A percentile compares a stretch with the other conserved stretches of the same genome.
Evolutionary conservation across 306 rosid species (phyloP).

Genomic region (Notholithocarpus densiflorus): DNA sequence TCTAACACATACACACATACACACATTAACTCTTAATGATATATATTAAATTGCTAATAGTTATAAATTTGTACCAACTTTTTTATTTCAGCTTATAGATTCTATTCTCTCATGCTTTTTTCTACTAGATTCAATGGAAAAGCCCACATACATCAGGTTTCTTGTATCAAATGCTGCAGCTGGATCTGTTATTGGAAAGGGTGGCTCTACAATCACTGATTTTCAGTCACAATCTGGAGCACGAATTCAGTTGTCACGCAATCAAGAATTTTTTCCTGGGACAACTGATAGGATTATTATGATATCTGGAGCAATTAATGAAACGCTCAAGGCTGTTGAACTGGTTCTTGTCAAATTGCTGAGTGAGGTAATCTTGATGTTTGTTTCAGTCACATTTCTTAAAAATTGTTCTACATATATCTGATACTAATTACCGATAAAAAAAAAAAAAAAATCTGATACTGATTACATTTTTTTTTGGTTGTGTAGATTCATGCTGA

Average conservation of each 20-base stretch:
- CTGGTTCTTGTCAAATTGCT: conserved; percentile 84
- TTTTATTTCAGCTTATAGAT: conserved; percentile 5
- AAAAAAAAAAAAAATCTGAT: conserved; percentile 8
- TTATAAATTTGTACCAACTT: conserved; percentile 3
- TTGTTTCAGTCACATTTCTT: conserved; percentile 15
- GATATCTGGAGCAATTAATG: conserved; percentile 87
- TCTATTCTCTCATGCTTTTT: conserved; percentile 18
- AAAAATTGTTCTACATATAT: conserved; percentile 10
- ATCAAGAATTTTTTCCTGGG: conserved; percentile 96
- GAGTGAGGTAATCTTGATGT: conserved; percentile 70
- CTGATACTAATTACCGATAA: conserved; percentile 16
- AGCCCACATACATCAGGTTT: conserved; percentile 85
- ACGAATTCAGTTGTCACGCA: conserved; percentile 93
- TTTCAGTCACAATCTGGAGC: conserved; percentile 99
- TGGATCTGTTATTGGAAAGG: conserved; percentile 99
- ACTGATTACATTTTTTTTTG: conserved; percentile 11
- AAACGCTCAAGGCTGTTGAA: conserved; percentile 78
- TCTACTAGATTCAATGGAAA: conserved; percentile 70
- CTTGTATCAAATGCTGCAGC: conserved; percentile 99
- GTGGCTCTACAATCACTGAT: conserved; percentile 98
- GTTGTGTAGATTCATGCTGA: conserved; percentile 67
- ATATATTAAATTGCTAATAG: background rate
- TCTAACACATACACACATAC: no score
- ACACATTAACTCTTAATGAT: no score
- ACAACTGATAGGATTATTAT: conserved; percentile 97